These are phyloP conservation scores for Globisporangium sylvaticum DNA, from an alignment of 352 stramenopile species.

Conservation along the genomic window DNA sequence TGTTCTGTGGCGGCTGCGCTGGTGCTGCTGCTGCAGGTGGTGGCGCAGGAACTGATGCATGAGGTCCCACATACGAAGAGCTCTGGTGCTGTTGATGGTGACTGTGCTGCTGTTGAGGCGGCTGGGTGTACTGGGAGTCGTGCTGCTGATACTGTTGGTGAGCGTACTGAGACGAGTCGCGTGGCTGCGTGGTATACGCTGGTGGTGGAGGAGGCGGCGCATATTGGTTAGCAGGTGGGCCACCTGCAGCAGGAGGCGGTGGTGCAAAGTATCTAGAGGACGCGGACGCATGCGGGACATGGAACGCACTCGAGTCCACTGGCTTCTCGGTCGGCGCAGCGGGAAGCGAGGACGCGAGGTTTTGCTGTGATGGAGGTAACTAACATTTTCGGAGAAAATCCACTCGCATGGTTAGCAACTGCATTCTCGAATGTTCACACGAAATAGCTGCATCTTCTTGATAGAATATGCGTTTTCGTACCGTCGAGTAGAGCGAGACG, in stretches of 20 bases:
- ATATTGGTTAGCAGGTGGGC: constrained; percentile 2
- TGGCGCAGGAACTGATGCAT: constrained; percentile 1
- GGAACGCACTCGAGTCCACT: constrained; percentile 10
- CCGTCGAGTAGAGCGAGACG: constrained; percentile 63
- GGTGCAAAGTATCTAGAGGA: constrained; percentile 24
- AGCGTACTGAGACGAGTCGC: constrained; percentile 4
- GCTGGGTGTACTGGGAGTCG: constrained; percentile 5
- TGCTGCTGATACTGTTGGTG: constrained; percentile 17
- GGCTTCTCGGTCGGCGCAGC: constrained; percentile 31
- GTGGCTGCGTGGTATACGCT: constrained; percentile 20
- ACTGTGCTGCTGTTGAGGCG: constrained; percentile 16
- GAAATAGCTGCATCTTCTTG: background rate
- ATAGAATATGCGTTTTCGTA: constrained; percentile 18
- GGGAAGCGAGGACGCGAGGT: constrained; percentile 19
- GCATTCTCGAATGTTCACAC: background rate
- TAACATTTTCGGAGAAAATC: background rate
- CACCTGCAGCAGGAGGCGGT: constrained; percentile 11
- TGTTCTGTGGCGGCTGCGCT: constrained; percentile 1
- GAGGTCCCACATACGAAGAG: constrained; percentile 10
- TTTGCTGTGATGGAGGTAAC: constrained; percentile 32
- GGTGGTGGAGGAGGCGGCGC: background rate
- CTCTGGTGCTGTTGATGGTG: constrained; percentile 12
- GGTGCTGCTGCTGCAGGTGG: constrained; percentile 5
- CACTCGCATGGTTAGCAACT: background rate
- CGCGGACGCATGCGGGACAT: constrained; percentile 15